Conservation (phyloP, 2,329 filamentous ascomycete genomes). For the Fusarium napiforme region DNA sequence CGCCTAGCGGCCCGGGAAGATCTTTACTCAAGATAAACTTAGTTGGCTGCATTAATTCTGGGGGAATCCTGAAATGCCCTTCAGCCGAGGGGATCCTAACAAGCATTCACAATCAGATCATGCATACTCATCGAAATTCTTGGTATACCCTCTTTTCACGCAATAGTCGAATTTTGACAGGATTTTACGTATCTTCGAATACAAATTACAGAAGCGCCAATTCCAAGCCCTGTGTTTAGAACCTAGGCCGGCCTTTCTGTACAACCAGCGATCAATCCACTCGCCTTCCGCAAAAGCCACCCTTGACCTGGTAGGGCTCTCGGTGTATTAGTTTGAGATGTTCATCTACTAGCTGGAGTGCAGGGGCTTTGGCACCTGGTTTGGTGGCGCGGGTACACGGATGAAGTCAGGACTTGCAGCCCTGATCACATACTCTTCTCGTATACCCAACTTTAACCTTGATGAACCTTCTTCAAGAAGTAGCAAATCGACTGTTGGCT, state of each 20-base stretch:
- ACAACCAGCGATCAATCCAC: slow-evolving; percentile 16
- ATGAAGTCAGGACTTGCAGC: neutral
- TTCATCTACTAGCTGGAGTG: neutral
- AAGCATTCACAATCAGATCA: neutral
- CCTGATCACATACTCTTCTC: neutral
- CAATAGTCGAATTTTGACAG: neutral
- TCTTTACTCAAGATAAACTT: slow-evolving; percentile 25
- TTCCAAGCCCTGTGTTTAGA: neutral
- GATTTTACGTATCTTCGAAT: neutral
- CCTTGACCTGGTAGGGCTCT: neutral
- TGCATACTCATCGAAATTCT: neutral
- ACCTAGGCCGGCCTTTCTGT: slow-evolving; percentile 9
- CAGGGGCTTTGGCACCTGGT: slow-evolving; percentile 20
- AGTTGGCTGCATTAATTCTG: slow-evolving; percentile 7
- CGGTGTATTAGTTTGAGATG: slow-evolving; percentile 8
- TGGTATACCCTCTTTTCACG: neutral
- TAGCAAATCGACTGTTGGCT: slow-evolving; percentile 64
- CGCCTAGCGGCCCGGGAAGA: slow-evolving; percentile 18
- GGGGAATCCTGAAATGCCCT: neutral
- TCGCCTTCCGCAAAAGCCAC: neutral
- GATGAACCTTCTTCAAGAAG: slow-evolving; percentile 27
- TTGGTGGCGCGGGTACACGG: slow-evolving; percentile 15
- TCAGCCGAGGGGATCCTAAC: neutral
- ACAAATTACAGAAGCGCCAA: neutral
- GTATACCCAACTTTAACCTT: neutral